Evolutionary conservation across 2,329 filamentous ascomycete species (phyloP).

Genomic region (Mariannaea sp.): DNA sequence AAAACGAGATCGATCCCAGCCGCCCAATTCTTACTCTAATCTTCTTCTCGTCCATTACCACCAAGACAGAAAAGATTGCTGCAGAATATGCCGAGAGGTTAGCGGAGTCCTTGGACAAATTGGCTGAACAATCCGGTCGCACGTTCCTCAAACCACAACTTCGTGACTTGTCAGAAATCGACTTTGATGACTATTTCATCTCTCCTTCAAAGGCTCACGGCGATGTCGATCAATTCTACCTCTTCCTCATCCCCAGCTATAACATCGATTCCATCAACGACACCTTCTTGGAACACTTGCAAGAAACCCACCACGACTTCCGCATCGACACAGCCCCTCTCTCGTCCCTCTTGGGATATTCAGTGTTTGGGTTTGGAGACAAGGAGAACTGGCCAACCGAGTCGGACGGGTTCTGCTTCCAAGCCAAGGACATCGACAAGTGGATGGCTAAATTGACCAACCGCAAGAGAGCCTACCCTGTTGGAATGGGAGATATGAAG

Average conservation of each 20-base stretch:
- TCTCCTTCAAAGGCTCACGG: slow-evolving; percentile 66
- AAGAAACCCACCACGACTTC: slow-evolving; percentile 96
- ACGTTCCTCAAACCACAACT: slow-evolving; percentile 64
- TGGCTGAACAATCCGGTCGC: slow-evolving; percentile 46
- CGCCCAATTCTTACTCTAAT: slow-evolving; percentile 72
- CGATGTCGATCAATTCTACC: slow-evolving; percentile 74
- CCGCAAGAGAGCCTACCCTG: slow-evolving; percentile 82
- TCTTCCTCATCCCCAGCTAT: slow-evolving; percentile 86
- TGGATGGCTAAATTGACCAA: slow-evolving; percentile 97
- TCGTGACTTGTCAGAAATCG: slow-evolving; percentile 81
- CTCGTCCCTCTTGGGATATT: slow-evolving; percentile 78
- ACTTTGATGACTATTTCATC: slow-evolving; percentile 93
- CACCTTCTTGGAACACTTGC: slow-evolving; percentile 82
- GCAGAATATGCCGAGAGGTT: slow-evolving; percentile 64
- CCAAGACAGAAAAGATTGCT: slow-evolving; percentile 77
- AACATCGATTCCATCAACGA: slow-evolving; percentile 93
- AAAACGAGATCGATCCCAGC: slow-evolving; percentile 38
- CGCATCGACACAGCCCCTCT: slow-evolving; percentile 89
- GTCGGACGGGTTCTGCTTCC: slow-evolving; percentile 88
- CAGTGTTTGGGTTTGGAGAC: slow-evolving; percentile 93
- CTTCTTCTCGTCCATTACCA: slow-evolving; percentile 90
- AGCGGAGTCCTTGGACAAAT: slow-evolving; percentile 54
- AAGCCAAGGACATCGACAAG: slow-evolving; percentile 86
- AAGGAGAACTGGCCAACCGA: slow-evolving; percentile 90
- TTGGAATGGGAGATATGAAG: slow-evolving; percentile 88